Base-by-base conservation (phyloP, 1,284 basidiomycete species). In the Pisolithus thermaeus region DNA sequence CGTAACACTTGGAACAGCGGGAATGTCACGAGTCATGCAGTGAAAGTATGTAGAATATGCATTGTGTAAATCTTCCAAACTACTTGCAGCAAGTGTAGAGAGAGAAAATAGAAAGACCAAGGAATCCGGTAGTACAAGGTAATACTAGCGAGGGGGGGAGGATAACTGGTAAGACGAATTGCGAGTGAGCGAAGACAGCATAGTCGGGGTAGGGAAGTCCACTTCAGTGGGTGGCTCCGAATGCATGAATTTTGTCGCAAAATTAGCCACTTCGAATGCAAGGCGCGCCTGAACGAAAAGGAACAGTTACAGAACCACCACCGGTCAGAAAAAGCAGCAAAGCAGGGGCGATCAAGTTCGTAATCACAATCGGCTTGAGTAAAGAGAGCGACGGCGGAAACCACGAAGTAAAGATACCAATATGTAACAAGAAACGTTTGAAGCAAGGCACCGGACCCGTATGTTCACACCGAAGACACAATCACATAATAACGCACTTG, bases 401-500 rank as follows among this genome's bases (percentile, higher is more conserved):
- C 44, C 18, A 14, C 54, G 53, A 61, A 43, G 7, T 25, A 25
- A 3, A 30, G 42, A 43, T 7, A 43, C 42, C 42, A 30, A n/a
- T 27, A 43, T 28, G 27, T n/a, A 25, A 60, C 58, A 59, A 60
- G 59, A 59, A 58, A 61, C 51, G 52, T 36, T 43, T 53, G 59
- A 49, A 64, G 61, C 54, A 56, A 42, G 50, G 7, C 9, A 43
- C 41, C 11, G 42, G 38, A 40, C 16, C 38, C 18, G 14, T 37
- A 46, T 44, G 52, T 49, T 47, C 53, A 57, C 60, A 54, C 36
- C 43, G 56, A 51, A 55, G 45, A 51, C 47, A 42, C 49, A 55
- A 64, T 81, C 75, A 84, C 81, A 83, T 83, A 59, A 83, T 70
- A 54, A 79, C 67, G 63, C 81, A 84, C 64, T 77, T 78, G 71